A percentile compares a stretch with the other conserved stretches of the same genome.
Evolutionary conservation across 495 filamentous ascomycete genomes (phyloP).

Genomic region (Penicillium roqueforti): DNA sequence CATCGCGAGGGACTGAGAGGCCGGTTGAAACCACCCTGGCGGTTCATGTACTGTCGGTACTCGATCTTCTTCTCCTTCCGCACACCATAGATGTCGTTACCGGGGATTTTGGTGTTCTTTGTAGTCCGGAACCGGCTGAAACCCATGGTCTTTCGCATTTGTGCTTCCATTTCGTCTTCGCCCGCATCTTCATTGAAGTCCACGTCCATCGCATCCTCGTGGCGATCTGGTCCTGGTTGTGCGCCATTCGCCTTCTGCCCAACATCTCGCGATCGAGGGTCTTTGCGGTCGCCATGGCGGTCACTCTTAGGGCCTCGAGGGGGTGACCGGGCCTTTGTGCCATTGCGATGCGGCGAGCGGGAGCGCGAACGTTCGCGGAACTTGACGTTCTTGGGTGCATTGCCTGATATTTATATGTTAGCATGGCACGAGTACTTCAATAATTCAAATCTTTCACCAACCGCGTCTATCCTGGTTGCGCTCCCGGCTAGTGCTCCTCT

Average conservation of each 20-base stretch:
- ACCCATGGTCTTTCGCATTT: conserved; percentile 83
- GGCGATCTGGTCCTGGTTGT: conserved; percentile 8
- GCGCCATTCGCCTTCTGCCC: conserved; percentile 26
- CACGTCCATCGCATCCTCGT: conserved; percentile 42
- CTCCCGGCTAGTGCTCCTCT: conserved; percentile 47
- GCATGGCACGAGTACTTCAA: neutral
- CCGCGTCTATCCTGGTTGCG: conserved; percentile 42
- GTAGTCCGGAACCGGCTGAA: conserved; percentile 82
- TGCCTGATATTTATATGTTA: conserved; percentile 17
- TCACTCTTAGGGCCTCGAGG: conserved; percentile 30
- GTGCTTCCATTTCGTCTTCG: conserved; percentile 65
- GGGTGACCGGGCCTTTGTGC: conserved; percentile 33
- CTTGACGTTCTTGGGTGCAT: conserved; percentile 34
- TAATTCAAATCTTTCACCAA: conserved; percentile 17
- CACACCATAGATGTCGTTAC: conserved; percentile 81
- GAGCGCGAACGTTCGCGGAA: conserved; percentile 45
- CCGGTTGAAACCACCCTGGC: conserved; percentile 92
- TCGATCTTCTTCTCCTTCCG: conserved; percentile 93
- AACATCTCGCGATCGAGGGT: conserved; percentile 22
- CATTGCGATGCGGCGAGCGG: conserved; percentile 37
- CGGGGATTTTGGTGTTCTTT: conserved; percentile 83
- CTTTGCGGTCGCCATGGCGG: conserved; percentile 35
- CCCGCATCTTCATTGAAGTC: conserved; percentile 49
- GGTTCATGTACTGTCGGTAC: conserved; percentile 99
- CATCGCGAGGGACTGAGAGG: conserved; percentile 63